phyloP scores from a whole-genome alignment of 2,329 filamentous ascomycete species.

The Fusarium musae region DNA sequence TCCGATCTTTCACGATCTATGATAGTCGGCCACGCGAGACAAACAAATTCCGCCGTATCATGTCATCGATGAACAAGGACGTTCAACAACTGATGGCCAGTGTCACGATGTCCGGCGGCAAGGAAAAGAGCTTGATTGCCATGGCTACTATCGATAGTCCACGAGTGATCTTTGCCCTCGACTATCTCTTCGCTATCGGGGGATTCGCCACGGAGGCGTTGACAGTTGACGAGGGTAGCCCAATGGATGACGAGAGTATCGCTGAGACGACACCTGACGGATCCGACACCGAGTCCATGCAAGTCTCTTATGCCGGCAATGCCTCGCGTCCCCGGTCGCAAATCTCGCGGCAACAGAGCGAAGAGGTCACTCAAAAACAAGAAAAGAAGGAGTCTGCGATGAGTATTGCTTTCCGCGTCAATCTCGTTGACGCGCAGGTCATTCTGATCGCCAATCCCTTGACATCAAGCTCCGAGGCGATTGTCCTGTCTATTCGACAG shows the following conservation, averaged over 20 bases:
- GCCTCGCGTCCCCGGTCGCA: conserved; percentile 48
- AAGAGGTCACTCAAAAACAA: conserved; percentile 28
- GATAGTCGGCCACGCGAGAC: conserved; percentile 90
- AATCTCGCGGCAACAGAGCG: conserved; percentile 42
- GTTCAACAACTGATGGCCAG: conserved; percentile 99
- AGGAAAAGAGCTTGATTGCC: conserved; percentile 84
- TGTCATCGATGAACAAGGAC: conserved; percentile 94
- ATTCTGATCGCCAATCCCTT: conserved; percentile 96
- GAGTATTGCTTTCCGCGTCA: conserved; percentile 87
- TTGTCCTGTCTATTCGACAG: conserved; percentile 94
- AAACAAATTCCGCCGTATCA: conserved; percentile 98
- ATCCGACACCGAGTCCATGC: conserved; percentile 69
- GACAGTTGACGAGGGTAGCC: conserved; percentile 65
- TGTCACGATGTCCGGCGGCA: conserved; percentile 88
- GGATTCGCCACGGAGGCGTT: conserved; percentile 81
- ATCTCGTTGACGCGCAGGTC: conserved; percentile 94
- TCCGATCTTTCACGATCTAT: conserved; percentile 93
- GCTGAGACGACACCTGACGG: conserved; percentile 65
- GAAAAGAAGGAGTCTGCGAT: conserved; percentile 58
- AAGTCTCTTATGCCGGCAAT: conserved; percentile 56
- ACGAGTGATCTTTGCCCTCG: conserved; percentile 91
- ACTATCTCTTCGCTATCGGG: conserved; percentile 93
- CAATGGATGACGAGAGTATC: conserved; percentile 63
- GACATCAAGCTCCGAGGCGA: conserved; percentile 90
- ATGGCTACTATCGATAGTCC: conserved; percentile 96